Base-by-base conservation (phyloP, 495 filamentous ascomycete species). In the Podospora sp. region DNA sequence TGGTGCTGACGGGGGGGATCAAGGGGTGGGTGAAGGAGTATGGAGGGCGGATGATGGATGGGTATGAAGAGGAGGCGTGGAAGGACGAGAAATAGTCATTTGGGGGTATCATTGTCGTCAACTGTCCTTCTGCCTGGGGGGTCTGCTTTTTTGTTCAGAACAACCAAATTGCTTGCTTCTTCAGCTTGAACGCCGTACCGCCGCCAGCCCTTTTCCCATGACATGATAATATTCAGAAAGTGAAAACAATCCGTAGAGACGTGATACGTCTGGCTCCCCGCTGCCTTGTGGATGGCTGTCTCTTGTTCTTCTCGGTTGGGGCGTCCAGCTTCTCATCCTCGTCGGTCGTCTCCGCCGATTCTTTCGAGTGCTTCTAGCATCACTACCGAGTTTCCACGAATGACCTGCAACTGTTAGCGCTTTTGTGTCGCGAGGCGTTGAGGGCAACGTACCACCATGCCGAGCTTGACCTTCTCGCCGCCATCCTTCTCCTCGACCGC, bases 401-500 rank as follows among this genome's bases (percentile, higher is more conserved):
- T 97, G 69, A 85, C 83, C 84, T 86, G 66, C 16, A 22, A 53
- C 11, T 3, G 22, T 72, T 59, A 72, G 70, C 46, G n/a, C 25
- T 24, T 8, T 11, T 4, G 29, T 3, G 29, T 33, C 14, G 9
- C 36, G 8, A 33, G 2, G 26, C 6, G 7, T 9, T 20, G 25
- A 26, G 36, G 58, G 63, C 0, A 51, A 84, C 90, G 63, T 87
- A 97, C 96, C 68, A 96, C 91, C 89, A 96, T 97, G 75, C 95
- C 95, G 57, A 97, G 86, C 67, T 88, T 85, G 56, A 89, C 89
- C 81, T 97, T 98, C 84, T 97, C 93, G 55, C 92, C 93, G 64
- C 92, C 93, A 33, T 87, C 85, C 78, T 94, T 97, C 83, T 97
- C 93, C 74, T 98, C 95, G 18, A 96, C 90, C n/a, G 95, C 94